phyloP scores from a whole-genome alignment of 352 stramenopile species.

The Pseudoperonospora humuli region DNA sequence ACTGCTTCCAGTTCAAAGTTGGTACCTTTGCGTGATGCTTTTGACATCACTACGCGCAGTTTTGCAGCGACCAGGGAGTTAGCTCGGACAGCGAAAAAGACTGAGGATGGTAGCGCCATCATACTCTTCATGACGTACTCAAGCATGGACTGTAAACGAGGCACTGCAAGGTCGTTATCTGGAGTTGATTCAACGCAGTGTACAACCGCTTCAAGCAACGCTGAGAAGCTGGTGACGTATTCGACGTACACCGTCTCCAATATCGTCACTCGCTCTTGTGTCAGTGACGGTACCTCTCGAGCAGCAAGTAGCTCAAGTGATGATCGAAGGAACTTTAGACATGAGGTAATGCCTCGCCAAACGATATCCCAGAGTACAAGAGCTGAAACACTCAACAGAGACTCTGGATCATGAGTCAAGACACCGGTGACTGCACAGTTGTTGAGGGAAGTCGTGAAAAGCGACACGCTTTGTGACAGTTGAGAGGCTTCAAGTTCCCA shows the following conservation, averaged over 20 bases:
- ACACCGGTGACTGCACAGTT: constrained; percentile 5
- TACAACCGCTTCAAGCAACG: constrained; percentile 7
- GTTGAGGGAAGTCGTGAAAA: constrained; percentile 8
- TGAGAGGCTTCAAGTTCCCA: constrained; percentile 11
- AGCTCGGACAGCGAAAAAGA: constrained; percentile 3
- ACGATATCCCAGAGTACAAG: constrained; percentile 30
- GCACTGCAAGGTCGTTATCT: not conserved
- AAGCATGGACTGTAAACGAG: constrained; percentile 13
- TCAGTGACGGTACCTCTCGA: constrained; percentile 10
- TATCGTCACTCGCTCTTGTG: constrained; percentile 1
- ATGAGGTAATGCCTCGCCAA: constrained; percentile 23
- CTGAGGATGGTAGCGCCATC: not conserved
- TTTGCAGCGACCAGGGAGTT: constrained; percentile 4
- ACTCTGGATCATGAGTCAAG: not conserved
- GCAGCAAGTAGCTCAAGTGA: constrained; percentile 13
- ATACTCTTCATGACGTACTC: constrained; percentile 12
- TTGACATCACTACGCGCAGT: constrained; percentile 2
- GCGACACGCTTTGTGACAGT: constrained; percentile 6
- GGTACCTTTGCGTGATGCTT: not conserved
- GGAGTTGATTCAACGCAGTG: not conserved
- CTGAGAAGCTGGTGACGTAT: constrained; percentile 3
- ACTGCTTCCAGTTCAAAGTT: not conserved
- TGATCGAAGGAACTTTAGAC: constrained; percentile 12
- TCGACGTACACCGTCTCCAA: constrained; percentile 5
- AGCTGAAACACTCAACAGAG: constrained; percentile 1